Evolutionary conservation across 495 filamentous ascomycete genomes (phyloP), one percentile per base, ranked within the genome.

Genomic region (Neurospora africana): DNA sequence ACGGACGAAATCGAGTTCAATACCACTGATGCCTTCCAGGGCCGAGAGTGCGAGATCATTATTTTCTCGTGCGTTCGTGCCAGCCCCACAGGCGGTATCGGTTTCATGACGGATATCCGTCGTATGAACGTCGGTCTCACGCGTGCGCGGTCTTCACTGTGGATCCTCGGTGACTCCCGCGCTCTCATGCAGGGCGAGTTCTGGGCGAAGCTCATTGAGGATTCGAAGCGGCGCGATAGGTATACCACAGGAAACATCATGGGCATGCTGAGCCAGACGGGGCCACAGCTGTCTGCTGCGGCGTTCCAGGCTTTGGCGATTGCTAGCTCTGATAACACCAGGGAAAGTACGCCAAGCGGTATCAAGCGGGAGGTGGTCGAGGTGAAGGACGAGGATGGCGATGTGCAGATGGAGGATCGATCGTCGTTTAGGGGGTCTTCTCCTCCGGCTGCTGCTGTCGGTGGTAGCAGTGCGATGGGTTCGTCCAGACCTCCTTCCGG

Each of bases 81-180:
- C 39, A 94, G 92, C 19, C 84, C 88, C 13, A 91, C 89, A 37
- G 93, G 93, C 37, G 93, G 96, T 76, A 97, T 99, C 77, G 95
- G 95, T 86, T 99, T 99, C 88, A 90, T 99, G 86, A 90, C 91
- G 61, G 95, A 99, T 82, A 97, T 99, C 78, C 90, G 95, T 69
- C 95, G 95, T 88, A 99, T 99, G 95, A 99, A 99, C 82, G 95
- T 99, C 77, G 95, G 95, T 83, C 84, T 99, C 58, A 99, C 95
- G 9, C 89, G 95, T 85, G 96, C 95, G 13, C 97, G 97, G 77
- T 96, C 92, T 17, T 97, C 94, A 3, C 86, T 99, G 35, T 99
- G 93, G 90, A 93, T 99, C 72, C 86, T 99, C 19, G 95, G 95
- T 72, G 95, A 98, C 78, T 95, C 96, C 2, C 85, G 90, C 43